A percentile compares a stretch with the other conserved stretches of the same genome.
phyloP scores from a whole-genome alignment of 164 flowering plant genomes.

The Brasenia schreberi region DNA sequence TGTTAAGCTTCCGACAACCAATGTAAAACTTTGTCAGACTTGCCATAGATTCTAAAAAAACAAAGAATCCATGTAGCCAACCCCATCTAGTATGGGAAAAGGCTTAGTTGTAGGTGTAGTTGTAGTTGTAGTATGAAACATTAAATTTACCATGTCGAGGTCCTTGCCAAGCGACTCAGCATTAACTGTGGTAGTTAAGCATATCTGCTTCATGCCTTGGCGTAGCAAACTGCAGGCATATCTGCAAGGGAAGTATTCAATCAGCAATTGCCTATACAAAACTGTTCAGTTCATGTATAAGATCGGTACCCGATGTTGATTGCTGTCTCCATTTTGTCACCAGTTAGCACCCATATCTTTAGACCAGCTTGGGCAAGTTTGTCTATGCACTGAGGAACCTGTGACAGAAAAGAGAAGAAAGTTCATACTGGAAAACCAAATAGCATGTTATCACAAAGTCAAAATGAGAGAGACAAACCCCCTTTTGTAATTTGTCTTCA shows the following conservation, averaged over 20 bases:
- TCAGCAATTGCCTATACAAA: not conserved
- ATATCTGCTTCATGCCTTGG: slow-evolving; percentile 88
- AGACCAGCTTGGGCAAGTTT: slow-evolving; percentile 96
- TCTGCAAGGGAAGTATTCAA: slow-evolving; percentile 26
- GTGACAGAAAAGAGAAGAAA: slow-evolving; percentile 3
- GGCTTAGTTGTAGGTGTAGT: too few species aligned
- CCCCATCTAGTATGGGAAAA: too few species aligned
- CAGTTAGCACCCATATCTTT: slow-evolving; percentile 93
- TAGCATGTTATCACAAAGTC: not conserved
- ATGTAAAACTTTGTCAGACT: too few species aligned
- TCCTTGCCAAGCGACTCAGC: not conserved
- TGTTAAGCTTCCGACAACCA: too few species aligned
- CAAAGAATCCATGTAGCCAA: too few species aligned
- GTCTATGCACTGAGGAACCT: slow-evolving; percentile 97
- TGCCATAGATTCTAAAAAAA: too few species aligned
- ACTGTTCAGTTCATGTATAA: too few species aligned
- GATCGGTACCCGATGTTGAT: slow-evolving; percentile 77
- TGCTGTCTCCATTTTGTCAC: slow-evolving; percentile 98
- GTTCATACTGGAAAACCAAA: not conserved
- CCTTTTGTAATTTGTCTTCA: too few species aligned
- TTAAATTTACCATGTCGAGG: not conserved
- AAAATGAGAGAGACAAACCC: not conserved
- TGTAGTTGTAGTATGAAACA: not conserved
- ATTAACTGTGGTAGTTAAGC: slow-evolving; percentile 23
- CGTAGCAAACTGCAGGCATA: slow-evolving; percentile 85